A percentile compares a stretch with the other conserved stretches of the same genome.
phyloP scores from a whole-genome alignment of 352 stramenopile genomes.

The Pythium dissotocum region DNA sequence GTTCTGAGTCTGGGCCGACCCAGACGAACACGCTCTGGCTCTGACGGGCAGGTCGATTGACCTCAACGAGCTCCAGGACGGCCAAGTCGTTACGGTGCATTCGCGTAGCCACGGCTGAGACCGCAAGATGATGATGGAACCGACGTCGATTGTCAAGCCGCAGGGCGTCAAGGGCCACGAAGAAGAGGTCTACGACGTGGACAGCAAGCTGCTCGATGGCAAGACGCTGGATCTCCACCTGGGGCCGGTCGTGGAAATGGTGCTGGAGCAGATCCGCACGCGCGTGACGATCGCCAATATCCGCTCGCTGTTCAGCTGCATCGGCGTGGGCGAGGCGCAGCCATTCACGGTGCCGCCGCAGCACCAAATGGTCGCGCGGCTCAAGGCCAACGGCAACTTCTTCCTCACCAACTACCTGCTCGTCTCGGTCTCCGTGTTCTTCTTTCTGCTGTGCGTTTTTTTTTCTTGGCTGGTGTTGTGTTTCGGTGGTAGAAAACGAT shows the following conservation, averaged over 20 bases:
- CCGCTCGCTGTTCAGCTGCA: constrained; percentile 63
- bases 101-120: background rate
- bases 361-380: constrained; percentile 45
- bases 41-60: background rate
- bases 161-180: constrained; percentile 23
- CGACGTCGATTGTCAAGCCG: constrained; percentile 21
- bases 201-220: background rate
- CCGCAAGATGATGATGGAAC: constrained; percentile 18
- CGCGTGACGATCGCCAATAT: constrained; percentile 48
- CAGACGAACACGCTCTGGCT: background rate
- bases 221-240: constrained; percentile 25
- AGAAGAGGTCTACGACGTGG: constrained; percentile 14
- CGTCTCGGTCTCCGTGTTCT: constrained; percentile 53
- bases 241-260: constrained; percentile 30
- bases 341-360: constrained; percentile 61
- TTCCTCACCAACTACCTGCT: constrained; percentile 81
- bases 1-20: background rate
- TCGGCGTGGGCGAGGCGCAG: constrained; percentile 57
- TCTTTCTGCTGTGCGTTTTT: constrained; percentile 51
- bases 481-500: background rate
- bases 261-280: constrained; percentile 44
- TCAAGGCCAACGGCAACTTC: constrained; percentile 70
- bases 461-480: too few species aligned
- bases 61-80: background rate
- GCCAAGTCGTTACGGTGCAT: background rate